Conservation (phyloP, 768 basidiomycete species). For the Suillus placidus region DNA sequence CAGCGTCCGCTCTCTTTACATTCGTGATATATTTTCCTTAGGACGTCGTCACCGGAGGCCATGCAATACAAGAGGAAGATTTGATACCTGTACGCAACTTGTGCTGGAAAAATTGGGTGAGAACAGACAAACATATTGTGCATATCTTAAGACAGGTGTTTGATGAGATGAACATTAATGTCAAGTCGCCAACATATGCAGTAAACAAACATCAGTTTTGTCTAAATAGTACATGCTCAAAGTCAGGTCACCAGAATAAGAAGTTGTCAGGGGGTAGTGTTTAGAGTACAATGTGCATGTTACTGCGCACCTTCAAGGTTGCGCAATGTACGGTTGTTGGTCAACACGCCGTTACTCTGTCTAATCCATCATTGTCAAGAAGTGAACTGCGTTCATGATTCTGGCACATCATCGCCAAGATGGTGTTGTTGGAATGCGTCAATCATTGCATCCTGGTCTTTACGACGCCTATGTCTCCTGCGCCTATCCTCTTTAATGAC, state of each 20-base stretch:
- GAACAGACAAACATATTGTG: neutral
- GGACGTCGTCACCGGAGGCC: neutral
- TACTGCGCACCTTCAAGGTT: slow-evolving; percentile 10
- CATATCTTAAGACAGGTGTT: neutral
- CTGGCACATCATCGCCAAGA: slow-evolving; percentile 33
- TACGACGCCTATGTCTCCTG: slow-evolving; percentile 77
- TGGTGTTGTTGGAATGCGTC: slow-evolving; percentile 70
- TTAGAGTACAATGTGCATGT: slow-evolving; percentile 6
- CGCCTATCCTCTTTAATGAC: slow-evolving; percentile 86
- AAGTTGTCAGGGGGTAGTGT: slow-evolving; percentile 4
- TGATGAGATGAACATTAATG: neutral
- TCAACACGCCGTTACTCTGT: neutral
- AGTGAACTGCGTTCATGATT: slow-evolving; percentile 15
- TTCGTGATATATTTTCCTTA: neutral
- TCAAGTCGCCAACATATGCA: neutral
- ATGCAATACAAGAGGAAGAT: neutral
- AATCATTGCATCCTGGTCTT: slow-evolving; percentile 82
- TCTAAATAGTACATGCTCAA: slow-evolving; percentile 9
- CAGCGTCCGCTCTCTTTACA: slow-evolving; percentile 10
- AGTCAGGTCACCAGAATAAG: neutral
- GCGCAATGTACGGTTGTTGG: neutral
- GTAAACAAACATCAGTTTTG: slow-evolving; percentile 8
- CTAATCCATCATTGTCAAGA: slow-evolving; percentile 24
- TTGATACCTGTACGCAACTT: slow-evolving; percentile 1
- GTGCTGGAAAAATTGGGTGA: neutral